Conservation (phyloP, 345 rosid genomes). For the Citrus hindsii region DNA sequence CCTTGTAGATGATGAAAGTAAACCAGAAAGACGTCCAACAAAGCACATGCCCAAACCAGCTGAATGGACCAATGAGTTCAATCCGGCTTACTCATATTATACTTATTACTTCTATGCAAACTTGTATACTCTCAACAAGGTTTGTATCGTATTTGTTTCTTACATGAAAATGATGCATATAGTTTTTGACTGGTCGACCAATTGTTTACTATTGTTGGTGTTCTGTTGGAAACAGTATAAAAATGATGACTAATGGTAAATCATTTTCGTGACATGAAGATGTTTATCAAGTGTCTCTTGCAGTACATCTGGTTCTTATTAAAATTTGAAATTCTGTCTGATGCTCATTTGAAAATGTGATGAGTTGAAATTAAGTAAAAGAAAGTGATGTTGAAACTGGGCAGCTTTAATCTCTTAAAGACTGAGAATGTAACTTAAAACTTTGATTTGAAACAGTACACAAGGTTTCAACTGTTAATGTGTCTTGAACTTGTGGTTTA, state of each 20-base stretch:
- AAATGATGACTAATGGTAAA: background rate
- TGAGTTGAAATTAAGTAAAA: background rate
- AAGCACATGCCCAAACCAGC: constrained; percentile 58
- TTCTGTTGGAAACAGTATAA: background rate
- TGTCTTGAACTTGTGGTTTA: background rate
- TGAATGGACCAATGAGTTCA: constrained; percentile 55
- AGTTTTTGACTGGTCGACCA: background rate
- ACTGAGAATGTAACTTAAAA: background rate
- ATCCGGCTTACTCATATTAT: constrained; percentile 57
- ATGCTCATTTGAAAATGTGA: background rate
- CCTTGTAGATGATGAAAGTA: constrained; percentile 61
- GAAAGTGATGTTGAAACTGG: background rate
- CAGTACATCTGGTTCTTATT: background rate
- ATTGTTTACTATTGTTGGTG: background rate
- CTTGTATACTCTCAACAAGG: constrained; percentile 51
- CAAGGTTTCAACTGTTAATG: background rate
- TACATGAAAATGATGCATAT: background rate
- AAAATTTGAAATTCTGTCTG: background rate
- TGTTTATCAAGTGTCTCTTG: constrained; percentile 1
- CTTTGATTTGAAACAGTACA: background rate
- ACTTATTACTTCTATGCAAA: constrained; percentile 59
- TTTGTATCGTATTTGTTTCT: constrained; percentile 4
- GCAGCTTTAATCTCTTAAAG: background rate
- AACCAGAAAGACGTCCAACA: constrained; percentile 58
- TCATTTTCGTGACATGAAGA: background rate